Evolutionary conservation across 2,329 filamentous ascomycete species (phyloP).

Genomic region (Periglandula ipomoeae): DNA sequence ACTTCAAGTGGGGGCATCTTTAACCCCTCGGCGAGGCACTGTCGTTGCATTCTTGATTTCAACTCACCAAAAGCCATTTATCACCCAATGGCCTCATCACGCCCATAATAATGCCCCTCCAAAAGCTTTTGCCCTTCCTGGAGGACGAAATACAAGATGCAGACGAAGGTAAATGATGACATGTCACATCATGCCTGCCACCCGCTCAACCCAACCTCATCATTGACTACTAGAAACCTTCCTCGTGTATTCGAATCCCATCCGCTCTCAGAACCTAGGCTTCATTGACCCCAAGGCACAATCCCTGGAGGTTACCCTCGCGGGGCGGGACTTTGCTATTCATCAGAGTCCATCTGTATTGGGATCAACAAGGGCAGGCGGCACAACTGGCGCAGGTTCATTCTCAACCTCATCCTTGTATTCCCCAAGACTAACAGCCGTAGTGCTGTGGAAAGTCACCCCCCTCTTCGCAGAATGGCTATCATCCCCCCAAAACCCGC

Average conservation of each 20-base stretch:
- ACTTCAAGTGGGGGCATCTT: no score
- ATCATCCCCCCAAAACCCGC: slow-evolving; percentile 48
- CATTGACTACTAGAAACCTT: slow-evolving; percentile 69
- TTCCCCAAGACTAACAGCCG: not conserved
- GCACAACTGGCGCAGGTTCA: slow-evolving; percentile 44
- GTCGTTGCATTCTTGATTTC: no score
- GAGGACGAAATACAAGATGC: slow-evolving; percentile 37
- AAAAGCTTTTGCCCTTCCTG: slow-evolving; percentile 21
- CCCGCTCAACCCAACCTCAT: no score
- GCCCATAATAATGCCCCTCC: slow-evolving; percentile 9
- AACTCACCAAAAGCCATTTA: no score
- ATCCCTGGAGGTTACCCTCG: slow-evolving; percentile 58
- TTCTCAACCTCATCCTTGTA: not conserved
- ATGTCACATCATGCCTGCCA: slow-evolving; percentile 2
- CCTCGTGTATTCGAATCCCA: slow-evolving; percentile 67
- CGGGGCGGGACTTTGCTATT: slow-evolving; percentile 62
- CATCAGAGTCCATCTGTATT: slow-evolving; percentile 78
- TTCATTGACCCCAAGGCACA: slow-evolving; percentile 68
- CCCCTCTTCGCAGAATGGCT: slow-evolving; percentile 79
- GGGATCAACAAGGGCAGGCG: slow-evolving; percentile 60
- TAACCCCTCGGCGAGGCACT: no score
- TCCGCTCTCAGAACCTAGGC: slow-evolving; percentile 70
- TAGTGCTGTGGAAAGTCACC: slow-evolving; percentile 87
- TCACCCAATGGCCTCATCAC: not conserved
- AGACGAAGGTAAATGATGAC: slow-evolving; percentile 34